Evolutionary conservation across 768 basidiomycete species (phyloP).

Genomic region (Harrya chromipes): DNA sequence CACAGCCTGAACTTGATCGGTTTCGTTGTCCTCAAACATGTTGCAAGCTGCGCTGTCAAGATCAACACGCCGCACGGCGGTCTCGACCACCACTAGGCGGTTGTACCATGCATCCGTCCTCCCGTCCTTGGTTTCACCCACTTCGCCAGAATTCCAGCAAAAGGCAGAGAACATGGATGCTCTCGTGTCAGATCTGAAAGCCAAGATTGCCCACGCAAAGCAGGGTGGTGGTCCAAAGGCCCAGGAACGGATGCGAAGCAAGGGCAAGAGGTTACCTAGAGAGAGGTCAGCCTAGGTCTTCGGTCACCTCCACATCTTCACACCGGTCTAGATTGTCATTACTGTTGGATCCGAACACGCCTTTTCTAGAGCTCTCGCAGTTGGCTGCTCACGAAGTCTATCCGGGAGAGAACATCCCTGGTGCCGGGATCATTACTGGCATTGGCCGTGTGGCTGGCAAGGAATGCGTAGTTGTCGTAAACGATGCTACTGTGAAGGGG

Average conservation of each 20-base stretch:
- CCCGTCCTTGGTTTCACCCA: constrained; percentile 65
- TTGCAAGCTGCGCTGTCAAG: constrained; percentile 17
- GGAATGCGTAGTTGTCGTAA: constrained; percentile 89
- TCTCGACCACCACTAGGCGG: constrained; percentile 21
- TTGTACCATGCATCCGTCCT: constrained; percentile 71
- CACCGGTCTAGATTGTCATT: constrained; percentile 52
- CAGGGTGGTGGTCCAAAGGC: constrained; percentile 76
- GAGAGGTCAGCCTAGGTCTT: constrained; percentile 54
- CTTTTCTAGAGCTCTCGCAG: constrained; percentile 85
- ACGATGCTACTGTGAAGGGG: constrained; percentile 92
- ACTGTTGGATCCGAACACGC: constrained; percentile 80
- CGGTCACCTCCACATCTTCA: not conserved
- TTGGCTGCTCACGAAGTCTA: constrained; percentile 90
- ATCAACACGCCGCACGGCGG: constrained; percentile 3
- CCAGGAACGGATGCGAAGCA: constrained; percentile 66
- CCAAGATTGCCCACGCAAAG: constrained; percentile 55
- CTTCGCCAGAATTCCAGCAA: constrained; percentile 67
- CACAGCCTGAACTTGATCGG: too few relatives aligned
- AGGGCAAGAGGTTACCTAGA: constrained; percentile 80
- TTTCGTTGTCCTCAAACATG: constrained; percentile 13
- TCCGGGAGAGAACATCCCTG: constrained; percentile 68
- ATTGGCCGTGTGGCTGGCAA: constrained; percentile 73
- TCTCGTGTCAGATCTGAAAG: constrained; percentile 62
- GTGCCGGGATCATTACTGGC: constrained; percentile 89
- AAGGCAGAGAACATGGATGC: constrained; percentile 68